Base-by-base conservation (phyloP, 2,329 filamentous ascomycete species). In the Penicillium glabrum region DNA sequence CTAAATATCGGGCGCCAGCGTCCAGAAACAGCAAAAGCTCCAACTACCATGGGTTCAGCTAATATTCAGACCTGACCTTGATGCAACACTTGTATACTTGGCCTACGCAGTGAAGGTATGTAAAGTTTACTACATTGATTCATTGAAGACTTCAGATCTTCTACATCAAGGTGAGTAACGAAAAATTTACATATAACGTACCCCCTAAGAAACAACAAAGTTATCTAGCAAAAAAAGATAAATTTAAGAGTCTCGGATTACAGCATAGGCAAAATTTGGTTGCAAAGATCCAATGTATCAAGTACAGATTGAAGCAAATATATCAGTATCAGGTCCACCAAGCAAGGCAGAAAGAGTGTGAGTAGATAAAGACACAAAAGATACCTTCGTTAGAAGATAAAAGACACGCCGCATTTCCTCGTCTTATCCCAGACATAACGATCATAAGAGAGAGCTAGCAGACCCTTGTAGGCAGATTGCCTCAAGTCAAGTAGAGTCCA, bases 261-360 rank as follows among this genome's bases (percentile, higher is more conserved):
- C n/a, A 41, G 19, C 11, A 23, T 23, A 41, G 10, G 10, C 10
- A 11, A 11, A 11, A 41, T 13, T 13, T 23, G 19, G n/a, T 41
- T 47, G 35, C 44, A 33, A 53, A 52, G 44, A 26, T 61, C 31
- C 57, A 63, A 59, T 61, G 54, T 61, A 60, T 63, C 35, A 59
- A 58, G 50, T 63, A 59, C 58, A 61, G 16, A 58, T 61, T 33
- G 47, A 61, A 63, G 61, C 63, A 61, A 65, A 54, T 60, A 56
- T 53, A 63, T 59, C 57, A 53, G 45, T 61, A 58, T 63, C 56
- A 61, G 27, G 46, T 55, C 24, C 52, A 54, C 52, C 49, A 59
- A 58, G 59, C 54, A 62, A 61, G 47, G 47, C 24, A 50, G 47
- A 41, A 33, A 52, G 54, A 52, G 46, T 50, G 57, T 41, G 46